phyloP scores from a whole-genome alignment of 1,284 basidiomycete genomes.

The Rhodotorula sp. region DNA sequence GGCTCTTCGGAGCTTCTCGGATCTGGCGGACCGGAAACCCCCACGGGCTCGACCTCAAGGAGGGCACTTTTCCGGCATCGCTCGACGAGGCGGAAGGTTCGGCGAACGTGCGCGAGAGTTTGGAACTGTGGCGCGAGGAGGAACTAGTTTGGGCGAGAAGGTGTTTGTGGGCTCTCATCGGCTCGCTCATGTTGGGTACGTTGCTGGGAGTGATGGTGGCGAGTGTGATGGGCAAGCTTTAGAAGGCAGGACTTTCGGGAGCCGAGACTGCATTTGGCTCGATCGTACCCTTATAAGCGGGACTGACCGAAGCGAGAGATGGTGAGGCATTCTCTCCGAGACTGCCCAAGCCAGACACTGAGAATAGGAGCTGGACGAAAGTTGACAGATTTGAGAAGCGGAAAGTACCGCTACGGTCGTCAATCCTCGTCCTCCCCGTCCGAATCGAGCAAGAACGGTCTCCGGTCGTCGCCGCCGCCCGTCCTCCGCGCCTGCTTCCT shows the following conservation, averaged over 20 bases:
- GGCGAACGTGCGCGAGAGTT: conserved; percentile 1
- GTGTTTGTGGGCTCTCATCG: conserved; percentile 8
- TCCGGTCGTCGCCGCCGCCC: conserved; percentile 2
- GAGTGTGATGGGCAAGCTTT: neutral
- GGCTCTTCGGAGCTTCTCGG: conserved; percentile 10
- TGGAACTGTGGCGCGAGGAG: conserved; percentile 20
- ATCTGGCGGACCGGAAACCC: conserved; percentile 7
- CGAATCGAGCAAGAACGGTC: conserved; percentile 26
- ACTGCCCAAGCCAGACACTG: no score
- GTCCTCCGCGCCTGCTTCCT: conserved; percentile 19
- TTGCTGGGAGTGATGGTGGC: conserved; percentile 9
- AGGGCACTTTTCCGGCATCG: neutral
- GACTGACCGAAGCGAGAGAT: neutral
- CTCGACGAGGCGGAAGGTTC: neutral
- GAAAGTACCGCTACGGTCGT: neutral
- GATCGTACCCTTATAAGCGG: no score
- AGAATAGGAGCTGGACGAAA: no score
- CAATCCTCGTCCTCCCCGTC: conserved; percentile 24
- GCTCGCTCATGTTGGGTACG: neutral
- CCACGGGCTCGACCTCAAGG: neutral
- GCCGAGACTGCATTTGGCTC: no score
- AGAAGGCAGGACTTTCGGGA: neutral
- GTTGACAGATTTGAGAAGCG: neutral
- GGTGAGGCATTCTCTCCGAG: neutral
- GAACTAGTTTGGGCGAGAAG: conserved; percentile 28